A percentile compares a stretch with the other conserved stretches of the same genome.
Evolutionary conservation across 2,329 filamentous ascomycete genomes (phyloP).

Genomic region (Epichloe hybrida): DNA sequence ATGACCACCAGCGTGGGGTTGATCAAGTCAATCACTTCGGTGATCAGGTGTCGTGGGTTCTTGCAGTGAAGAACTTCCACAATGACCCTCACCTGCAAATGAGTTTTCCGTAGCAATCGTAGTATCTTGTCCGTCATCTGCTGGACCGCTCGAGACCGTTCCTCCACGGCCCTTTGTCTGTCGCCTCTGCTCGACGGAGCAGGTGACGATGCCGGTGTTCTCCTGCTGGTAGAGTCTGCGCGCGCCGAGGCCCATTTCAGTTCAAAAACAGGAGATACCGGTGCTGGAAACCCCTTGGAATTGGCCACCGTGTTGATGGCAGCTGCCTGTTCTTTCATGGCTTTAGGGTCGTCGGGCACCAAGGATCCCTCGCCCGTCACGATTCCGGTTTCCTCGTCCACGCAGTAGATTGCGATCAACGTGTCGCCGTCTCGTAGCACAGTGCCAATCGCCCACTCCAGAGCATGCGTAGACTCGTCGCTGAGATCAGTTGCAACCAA

Average conservation of each 20-base stretch:
- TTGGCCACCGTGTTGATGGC: slow-evolving; percentile 52
- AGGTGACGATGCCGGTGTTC: slow-evolving; percentile 29
- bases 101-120: slow-evolving; percentile 78
- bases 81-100: slow-evolving; percentile 81
- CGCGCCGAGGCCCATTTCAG: slow-evolving; percentile 18
- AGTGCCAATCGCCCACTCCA: slow-evolving; percentile 96
- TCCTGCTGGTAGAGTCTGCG: slow-evolving; percentile 16
- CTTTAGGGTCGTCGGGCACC: slow-evolving; percentile 59
- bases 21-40: slow-evolving; percentile 89
- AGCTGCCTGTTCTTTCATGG: slow-evolving; percentile 61
- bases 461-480: slow-evolving; percentile 82
- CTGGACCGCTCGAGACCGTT: slow-evolving; percentile 68
- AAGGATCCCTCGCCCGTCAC: slow-evolving; percentile 32
- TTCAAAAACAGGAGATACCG: slow-evolving; percentile 21
- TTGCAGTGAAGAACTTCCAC: slow-evolving; percentile 98
- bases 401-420: slow-evolving; percentile 81
- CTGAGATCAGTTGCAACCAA: slow-evolving; percentile 89
- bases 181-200: slow-evolving; percentile 35
- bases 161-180: slow-evolving; percentile 54
- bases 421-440: slow-evolving; percentile 91
- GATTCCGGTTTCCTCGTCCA: slow-evolving; percentile 73
- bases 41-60: slow-evolving; percentile 89
- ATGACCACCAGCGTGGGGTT: slow-evolving; percentile 87
- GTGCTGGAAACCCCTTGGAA: slow-evolving; percentile 20
- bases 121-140: slow-evolving; percentile 74